Percentiles rank a stretch among this genome's conserved stretches.
These are phyloP conservation scores for Fremontodendron californicum DNA, from an alignment of 345 rosid species.

Conservation along the genomic window DNA sequence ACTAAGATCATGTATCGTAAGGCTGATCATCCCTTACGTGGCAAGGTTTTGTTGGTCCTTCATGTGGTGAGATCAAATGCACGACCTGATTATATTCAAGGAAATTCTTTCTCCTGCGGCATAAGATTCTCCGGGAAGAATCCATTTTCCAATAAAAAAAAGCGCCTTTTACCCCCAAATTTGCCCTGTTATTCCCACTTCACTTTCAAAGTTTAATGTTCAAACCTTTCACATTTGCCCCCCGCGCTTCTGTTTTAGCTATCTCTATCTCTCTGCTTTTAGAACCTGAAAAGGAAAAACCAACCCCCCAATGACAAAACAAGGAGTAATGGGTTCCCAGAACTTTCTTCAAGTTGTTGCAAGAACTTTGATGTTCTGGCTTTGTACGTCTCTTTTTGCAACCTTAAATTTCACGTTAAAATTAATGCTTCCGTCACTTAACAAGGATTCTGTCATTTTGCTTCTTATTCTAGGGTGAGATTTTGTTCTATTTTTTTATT, in stretches of 20 bases:
- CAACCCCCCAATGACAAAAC: not conserved
- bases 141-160: not conserved
- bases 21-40: not conserved
- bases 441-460: not conserved
- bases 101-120: constrained; percentile 43
- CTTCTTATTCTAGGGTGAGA: not conserved
- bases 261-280: not conserved
- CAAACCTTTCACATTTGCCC: constrained; percentile 11
- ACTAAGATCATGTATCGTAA: not conserved
- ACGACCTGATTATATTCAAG: not conserved
- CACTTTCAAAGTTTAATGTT: not conserved
- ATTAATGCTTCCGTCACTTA: not conserved
- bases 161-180: constrained; percentile 18
- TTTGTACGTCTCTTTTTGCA: constrained; percentile 33
- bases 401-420: not conserved
- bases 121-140: constrained; percentile 26
- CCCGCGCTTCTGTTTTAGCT: not conserved
- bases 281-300: not conserved
- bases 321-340: constrained; percentile 36
- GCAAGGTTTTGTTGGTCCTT: not conserved
- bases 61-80: not conserved
- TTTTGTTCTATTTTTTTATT: not conserved
- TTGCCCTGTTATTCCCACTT: not conserved
- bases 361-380: constrained; percentile 77
- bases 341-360: constrained; percentile 53